Base-by-base conservation (phyloP, 2,329 filamentous ascomycete species). In the Hypocreales sp. region DNA sequence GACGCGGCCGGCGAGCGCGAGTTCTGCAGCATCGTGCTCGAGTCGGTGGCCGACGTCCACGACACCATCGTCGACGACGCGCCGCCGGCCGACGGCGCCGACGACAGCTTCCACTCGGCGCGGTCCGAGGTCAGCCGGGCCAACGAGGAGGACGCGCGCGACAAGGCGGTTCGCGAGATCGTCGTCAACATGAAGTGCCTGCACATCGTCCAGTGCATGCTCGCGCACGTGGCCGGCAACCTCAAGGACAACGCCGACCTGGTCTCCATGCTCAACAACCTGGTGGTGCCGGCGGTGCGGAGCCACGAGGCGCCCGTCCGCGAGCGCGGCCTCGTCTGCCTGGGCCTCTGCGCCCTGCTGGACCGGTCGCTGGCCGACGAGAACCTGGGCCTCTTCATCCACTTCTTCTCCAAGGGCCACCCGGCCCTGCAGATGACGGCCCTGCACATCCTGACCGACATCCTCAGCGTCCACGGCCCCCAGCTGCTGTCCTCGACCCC, bases 181-280 rank as follows among this genome's bases (percentile, higher is more conserved):
- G 75, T 94, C 60, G 79, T 95, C 50, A 95, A 95, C 60, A 86
- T 94, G 72, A 95, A 95, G 56, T 95, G 90, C 51, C 65, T 98
- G 35, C 81, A 94, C 47, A 94, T 98, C 39, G 86, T 92, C 15
- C 83, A 94, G 51, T 95, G 84, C 61, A 93, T 95, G 80, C 67
- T 98, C 27, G 76, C 92, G 46, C 93, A 95, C 45, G 82, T 98
- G 8, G 68, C 80, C 28, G 82, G 83, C 34, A 80, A 80, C 43
- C 61, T 95, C 20, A 84, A 94, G 52, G 71, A 86, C 39, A 93
- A 93, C 47, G 75, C 79, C 31, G 79, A 92, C 45, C 58, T 95
- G n/a, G 82, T 92, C 4, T 81, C 81, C n/a, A 94, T 95, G 79
- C 64, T 98, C 26, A 95, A 98, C 60, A 95, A 90, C 38, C 67